Base-by-base conservation (phyloP, 2,329 filamentous ascomycete genomes). In the Fusarium sp. region DNA sequence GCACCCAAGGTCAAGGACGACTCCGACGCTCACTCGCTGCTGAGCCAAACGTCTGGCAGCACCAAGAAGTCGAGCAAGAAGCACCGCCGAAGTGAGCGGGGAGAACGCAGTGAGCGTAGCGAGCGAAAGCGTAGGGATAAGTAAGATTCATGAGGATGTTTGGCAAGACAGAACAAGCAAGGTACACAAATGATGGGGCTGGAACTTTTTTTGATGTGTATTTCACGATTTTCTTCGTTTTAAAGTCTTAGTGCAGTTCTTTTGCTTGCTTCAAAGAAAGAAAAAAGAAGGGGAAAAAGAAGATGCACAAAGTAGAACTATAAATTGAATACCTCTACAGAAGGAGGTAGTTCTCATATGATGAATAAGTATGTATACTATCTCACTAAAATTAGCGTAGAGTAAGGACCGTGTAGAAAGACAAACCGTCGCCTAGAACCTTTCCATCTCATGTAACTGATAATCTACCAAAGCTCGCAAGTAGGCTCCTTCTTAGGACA, bases 381-480 rank as follows among this genome's bases (percentile, higher is more conserved):
- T n/a, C 34, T 37, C 11, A 1, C 34, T 37, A n/a, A n/a, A 37
- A 1, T 37, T 0, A 0, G 9, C 2, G 2, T 37, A 4, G 16
- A 37, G 34, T 37, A 37, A n/a, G 3, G 34, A 37, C 34, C 3
- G 34, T 37, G 1, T 37, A 37, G 34, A 37, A 37, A 21, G 21
- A 21, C 4, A 4, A 21, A 21, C 4, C 21, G 4, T 21, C 21
- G 4, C 21, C 21, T 4, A 21, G 21, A 21, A 21, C 21, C 21
- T 21, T 21, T 21, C 21, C 21, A 21, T 21, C 21, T 21, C 21
- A 4, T 21, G 21, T 21, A 21, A 21, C 21, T 21, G 21, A 21
- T 4, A 4, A 21, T 43, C 41, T 43, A 93, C 90, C 90, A 93
- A 59, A 93, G 80, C 79, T 92, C 87, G 76, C 90, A 93, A 27